Percentiles rank a stretch among this genome's conserved stretches.
phyloP scores from a whole-genome alignment of 306 rosid genomes.

The Canavalia ensiformis region DNA sequence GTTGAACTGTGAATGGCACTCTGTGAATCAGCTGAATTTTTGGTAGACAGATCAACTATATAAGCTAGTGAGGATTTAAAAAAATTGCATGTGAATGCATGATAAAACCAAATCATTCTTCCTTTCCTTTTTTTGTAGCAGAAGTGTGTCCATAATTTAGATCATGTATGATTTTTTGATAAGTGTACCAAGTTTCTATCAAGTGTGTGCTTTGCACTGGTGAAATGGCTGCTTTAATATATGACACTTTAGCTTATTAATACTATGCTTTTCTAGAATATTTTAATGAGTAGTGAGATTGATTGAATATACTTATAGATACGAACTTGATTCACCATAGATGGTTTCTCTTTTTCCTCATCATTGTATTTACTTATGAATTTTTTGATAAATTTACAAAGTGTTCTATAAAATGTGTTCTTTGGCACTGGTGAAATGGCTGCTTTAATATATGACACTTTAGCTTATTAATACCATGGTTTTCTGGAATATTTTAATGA shows the following conservation, averaged over 20 bases:
- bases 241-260: constrained; percentile 6
- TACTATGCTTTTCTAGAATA: constrained; percentile 27
- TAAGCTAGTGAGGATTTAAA: constrained; percentile 29
- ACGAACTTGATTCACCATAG: background rate
- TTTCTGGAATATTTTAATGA: background rate
- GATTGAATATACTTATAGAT: background rate
- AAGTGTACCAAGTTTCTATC: background rate
- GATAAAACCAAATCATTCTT: background rate
- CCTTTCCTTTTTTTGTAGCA: background rate
- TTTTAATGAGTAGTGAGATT: background rate
- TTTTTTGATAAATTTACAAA: constrained; percentile 9
- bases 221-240: constrained; percentile 12
- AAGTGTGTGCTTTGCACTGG: background rate
- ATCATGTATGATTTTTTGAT: constrained; percentile 1
- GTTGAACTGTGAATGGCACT: constrained; percentile 32
- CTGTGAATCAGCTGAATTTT: constrained; percentile 24
- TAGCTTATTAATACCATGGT: constrained; percentile 26
- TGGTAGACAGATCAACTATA: background rate
- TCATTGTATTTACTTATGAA: constrained; percentile 14
- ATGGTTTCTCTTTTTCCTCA: constrained; percentile 27
- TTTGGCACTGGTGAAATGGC: constrained; percentile 19
- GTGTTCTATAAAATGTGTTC: background rate
- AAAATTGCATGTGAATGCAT: background rate
- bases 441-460: constrained; percentile 4
- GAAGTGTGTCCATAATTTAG: background rate